Evolutionary conservation across 305 asterid genomes (phyloP).

Genomic region (Fraxinus latifolia): DNA sequence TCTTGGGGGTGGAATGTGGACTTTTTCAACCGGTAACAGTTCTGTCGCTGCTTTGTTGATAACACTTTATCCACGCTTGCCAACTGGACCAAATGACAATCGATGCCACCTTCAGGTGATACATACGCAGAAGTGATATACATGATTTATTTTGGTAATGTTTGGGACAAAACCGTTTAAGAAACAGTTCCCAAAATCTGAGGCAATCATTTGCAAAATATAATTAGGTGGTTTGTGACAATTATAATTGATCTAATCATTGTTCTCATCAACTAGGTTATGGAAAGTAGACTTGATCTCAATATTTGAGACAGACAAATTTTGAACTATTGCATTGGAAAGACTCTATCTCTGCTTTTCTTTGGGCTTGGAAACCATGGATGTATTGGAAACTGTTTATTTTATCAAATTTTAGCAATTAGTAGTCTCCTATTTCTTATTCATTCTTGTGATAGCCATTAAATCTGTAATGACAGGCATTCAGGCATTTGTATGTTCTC

Average conservation of each 20-base stretch:
- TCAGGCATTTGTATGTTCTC: slow-evolving; percentile 95
- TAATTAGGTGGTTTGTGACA: neutral
- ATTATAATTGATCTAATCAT: neutral
- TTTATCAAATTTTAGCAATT: neutral
- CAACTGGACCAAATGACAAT: slow-evolving; percentile 96
- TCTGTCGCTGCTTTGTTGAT: slow-evolving; percentile 83
- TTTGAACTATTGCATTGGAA: neutral
- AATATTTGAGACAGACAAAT: neutral
- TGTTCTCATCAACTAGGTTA: neutral
- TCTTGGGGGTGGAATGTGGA: slow-evolving; percentile 96
- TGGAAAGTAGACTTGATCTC: neutral
- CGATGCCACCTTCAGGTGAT: slow-evolving; percentile 98
- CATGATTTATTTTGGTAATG: slow-evolving; percentile 11
- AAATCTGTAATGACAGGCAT: slow-evolving; percentile 56
- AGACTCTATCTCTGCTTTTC: neutral
- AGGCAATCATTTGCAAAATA: neutral
- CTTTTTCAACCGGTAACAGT: slow-evolving; percentile 84
- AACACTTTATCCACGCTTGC: slow-evolving; percentile 90
- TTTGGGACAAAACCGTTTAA: neutral
- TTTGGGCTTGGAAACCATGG: neutral
- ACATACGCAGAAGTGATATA: slow-evolving; percentile 12
- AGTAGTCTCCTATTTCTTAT: neutral
- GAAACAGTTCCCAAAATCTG: slow-evolving; percentile 2
- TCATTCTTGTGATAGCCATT: slow-evolving; percentile 11
- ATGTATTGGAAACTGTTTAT: neutral